Conservation (phyloP, 306 rosid species). For the Castanospermum australe region DNA sequence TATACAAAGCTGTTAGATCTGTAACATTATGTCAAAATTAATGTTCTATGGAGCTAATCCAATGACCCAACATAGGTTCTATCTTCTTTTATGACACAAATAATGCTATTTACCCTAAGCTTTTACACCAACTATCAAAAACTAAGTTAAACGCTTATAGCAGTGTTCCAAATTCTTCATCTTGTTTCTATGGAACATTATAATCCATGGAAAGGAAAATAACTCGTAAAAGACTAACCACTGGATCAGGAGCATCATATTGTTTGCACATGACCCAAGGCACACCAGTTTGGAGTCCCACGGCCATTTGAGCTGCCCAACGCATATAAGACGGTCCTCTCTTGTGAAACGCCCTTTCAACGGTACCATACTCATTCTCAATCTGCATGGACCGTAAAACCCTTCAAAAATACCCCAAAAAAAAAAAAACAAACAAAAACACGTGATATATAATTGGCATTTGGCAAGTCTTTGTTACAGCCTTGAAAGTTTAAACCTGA, state of each 20-base stretch:
- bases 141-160: too few species aligned
- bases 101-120: not conserved
- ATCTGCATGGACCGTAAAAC: conserved; percentile 50
- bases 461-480: not conserved
- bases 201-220: not conserved
- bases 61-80: not conserved
- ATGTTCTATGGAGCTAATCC: not conserved
- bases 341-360: conserved; percentile 56
- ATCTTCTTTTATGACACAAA: not conserved
- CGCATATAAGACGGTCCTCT: conserved; percentile 64
- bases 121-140: too few species aligned
- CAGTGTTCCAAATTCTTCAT: not conserved
- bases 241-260: conserved; percentile 83
- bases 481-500: conserved; percentile 50
- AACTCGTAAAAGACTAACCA: conserved; percentile 51
- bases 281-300: conserved; percentile 75
- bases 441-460: not conserved
- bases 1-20: too few species aligned
- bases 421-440: too few species aligned
- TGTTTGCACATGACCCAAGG: conserved; percentile 97
- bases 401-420: not conserved
- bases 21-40: not conserved
- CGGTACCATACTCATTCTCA: conserved; percentile 74
- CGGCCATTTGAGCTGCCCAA: conserved; percentile 92
- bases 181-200: not conserved